Conservation (phyloP, 2,329 filamentous ascomycete genomes). For the Shiraia sp. region DNA sequence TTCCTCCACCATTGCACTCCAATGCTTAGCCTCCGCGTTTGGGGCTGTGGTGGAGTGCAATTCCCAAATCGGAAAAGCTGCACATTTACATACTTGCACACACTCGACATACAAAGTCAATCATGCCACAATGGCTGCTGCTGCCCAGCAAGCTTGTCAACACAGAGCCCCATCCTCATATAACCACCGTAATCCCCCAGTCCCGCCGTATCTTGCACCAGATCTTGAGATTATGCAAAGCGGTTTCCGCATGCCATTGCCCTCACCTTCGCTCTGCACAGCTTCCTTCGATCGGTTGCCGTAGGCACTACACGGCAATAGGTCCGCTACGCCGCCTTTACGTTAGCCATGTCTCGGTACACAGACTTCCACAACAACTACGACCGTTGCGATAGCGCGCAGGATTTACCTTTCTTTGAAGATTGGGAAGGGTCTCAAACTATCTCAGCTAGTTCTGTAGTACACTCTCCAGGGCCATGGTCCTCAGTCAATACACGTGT, state of each 20-base stretch:
- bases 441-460: background rate
- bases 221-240: too few species aligned
- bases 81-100: background rate
- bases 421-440: background rate
- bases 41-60: too few species aligned
- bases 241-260: too few species aligned
- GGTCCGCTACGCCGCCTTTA: background rate
- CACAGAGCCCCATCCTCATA: too few species aligned
- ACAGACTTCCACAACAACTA: background rate
- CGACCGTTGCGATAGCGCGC: constrained; percentile 1
- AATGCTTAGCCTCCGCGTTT: too few species aligned
- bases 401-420: background rate
- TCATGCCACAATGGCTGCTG: background rate
- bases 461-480: constrained; percentile 3
- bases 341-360: constrained; percentile 2
- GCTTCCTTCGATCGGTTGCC: background rate
- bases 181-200: too few species aligned
- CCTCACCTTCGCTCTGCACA: too few species aligned
- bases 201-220: too few species aligned
- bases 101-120: background rate
- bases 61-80: too few species aligned
- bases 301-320: background rate
- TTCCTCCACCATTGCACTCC: too few species aligned
- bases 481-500: constrained; percentile 9
- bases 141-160: background rate